Percentiles rank a stretch among this genome's conserved stretches.
Conservation (phyloP, 139 green algal genomes). For the Micromonas commoda region DNA sequence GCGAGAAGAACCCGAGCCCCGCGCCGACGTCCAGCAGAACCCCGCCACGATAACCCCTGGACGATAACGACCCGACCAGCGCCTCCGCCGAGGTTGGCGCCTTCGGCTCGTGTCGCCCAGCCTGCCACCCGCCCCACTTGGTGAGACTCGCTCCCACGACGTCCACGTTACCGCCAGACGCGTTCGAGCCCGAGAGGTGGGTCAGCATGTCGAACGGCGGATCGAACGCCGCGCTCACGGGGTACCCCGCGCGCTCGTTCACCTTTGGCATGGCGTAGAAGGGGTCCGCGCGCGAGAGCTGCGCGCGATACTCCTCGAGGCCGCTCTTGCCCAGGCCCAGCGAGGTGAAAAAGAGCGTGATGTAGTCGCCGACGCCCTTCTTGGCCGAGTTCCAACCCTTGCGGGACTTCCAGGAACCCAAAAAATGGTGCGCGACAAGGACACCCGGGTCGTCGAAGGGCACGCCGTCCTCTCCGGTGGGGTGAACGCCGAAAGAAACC, state of each 20-base stretch:
- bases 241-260: background rate
- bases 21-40: constrained; percentile 28
- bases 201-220: constrained; percentile 18
- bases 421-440: constrained; percentile 18
- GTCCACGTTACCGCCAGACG: background rate
- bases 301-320: background rate
- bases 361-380: background rate
- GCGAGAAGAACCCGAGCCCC: constrained; percentile 29
- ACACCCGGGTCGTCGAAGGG: background rate
- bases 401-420: constrained; percentile 15
- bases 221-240: constrained; percentile 3
- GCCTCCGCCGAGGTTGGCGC: background rate
- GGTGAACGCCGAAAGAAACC: constrained; percentile 12
- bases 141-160: background rate
- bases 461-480: constrained; percentile 9
- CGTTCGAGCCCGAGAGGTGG: background rate
- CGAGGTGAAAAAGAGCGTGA: background rate
- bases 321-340: background rate
- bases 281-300: background rate
- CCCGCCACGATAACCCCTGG: background rate
- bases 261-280: background rate
- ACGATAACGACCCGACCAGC: constrained; percentile 6
- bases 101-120: background rate
- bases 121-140: background rate
- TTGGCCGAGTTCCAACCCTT: background rate